Conservation (phyloP, 768 basidiomycete genomes). For the Amanita molliuscula region DNA sequence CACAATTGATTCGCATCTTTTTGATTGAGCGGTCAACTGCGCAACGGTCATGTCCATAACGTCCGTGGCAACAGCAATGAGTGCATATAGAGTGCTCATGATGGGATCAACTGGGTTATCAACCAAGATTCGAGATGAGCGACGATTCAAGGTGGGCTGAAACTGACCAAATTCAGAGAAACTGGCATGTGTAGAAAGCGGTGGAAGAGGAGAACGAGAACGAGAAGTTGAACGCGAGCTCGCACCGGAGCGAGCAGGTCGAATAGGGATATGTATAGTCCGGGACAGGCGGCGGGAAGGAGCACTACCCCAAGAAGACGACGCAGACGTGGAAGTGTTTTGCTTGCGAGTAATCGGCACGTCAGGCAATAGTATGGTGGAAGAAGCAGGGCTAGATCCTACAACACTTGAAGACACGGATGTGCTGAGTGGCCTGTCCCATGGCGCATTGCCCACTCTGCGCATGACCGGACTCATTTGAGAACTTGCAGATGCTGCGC, state of each 20-base stretch:
- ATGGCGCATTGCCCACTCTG: conserved; percentile 53
- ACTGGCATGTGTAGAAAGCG: conserved; percentile 50
- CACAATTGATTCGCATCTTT: conserved; percentile 78
- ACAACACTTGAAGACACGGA: conserved; percentile 47
- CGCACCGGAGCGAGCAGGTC: conserved; percentile 59
- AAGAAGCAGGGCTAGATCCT: conserved; percentile 51
- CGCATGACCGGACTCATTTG: conserved; percentile 61
- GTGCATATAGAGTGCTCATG: conserved; percentile 81
- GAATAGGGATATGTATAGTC: conserved; percentile 66
- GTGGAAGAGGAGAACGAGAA: conserved; percentile 86
- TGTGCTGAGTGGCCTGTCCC: conserved; percentile 50
- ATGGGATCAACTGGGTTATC: conserved; percentile 86
- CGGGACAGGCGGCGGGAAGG: conserved; percentile 78
- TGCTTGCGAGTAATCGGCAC: conserved; percentile 58
- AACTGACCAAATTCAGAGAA: conserved; percentile 44
- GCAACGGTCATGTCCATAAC: conserved; percentile 83
- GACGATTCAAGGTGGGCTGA: conserved; percentile 44
- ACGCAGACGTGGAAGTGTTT: conserved; percentile 28
- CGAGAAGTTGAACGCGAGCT: conserved; percentile 93
- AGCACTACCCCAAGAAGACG: conserved; percentile 46
- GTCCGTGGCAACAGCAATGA: conserved; percentile 90
- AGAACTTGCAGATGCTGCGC: conserved; percentile 51
- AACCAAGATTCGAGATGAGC: conserved; percentile 73
- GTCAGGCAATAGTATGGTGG: conserved; percentile 52
- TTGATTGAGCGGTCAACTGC: conserved; percentile 78